Evolutionary conservation across 371 early-diverging fungal genomes (phyloP).

Genomic region (Polyrhizophydium stewartii): DNA sequence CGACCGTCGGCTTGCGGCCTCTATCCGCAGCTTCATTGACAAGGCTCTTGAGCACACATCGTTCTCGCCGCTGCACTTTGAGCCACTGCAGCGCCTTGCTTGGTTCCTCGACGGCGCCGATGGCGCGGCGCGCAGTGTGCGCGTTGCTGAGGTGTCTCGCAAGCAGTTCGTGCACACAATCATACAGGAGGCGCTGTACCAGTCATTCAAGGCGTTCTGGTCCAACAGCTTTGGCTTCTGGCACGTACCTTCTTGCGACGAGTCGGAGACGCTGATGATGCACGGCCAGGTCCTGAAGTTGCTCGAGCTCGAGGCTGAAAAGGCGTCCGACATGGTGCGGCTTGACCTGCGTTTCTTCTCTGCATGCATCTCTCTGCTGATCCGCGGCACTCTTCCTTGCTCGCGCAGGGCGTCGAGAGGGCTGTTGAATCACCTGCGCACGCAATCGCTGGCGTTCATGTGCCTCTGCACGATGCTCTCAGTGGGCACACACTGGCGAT

Average conservation of each 20-base stretch:
- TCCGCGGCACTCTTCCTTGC: no score
- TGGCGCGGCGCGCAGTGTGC: neutral
- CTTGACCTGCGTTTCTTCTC: neutral
- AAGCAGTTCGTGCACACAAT: conserved; percentile 8
- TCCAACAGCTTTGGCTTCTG: conserved; percentile 14
- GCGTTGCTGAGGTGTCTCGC: neutral
- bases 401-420: no score
- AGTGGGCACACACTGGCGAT: conserved; percentile 6
- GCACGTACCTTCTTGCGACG: conserved; percentile 6
- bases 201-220: conserved; percentile 30
- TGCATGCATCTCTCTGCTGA: no score
- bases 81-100: conserved; percentile 54
- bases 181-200: conserved; percentile 21
- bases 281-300: conserved; percentile 1
- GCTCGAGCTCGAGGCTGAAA: neutral
- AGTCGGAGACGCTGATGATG: conserved; percentile 6
- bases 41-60: conserved; percentile 48
- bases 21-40: neutral
- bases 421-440: no score
- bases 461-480: conserved; percentile 6
- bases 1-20: neutral
- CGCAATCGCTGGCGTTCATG: no score
- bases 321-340: neutral
- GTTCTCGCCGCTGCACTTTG: conserved; percentile 60
- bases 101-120: conserved; percentile 14